Evolutionary conservation across 176 grass and related monocot species (phyloP).

Genomic region (Triticum urartu): DNA sequence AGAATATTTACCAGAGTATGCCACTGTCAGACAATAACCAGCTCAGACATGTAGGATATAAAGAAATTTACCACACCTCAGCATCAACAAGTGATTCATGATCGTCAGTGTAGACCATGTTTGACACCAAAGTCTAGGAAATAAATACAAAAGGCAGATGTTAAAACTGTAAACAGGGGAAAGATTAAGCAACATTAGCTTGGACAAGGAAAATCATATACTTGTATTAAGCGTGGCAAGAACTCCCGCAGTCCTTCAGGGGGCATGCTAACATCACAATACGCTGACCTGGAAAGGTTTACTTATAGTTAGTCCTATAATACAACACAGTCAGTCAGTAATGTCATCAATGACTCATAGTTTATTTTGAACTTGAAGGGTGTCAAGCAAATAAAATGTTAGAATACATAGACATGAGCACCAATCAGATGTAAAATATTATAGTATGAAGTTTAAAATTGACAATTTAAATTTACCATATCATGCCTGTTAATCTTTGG

Average conservation of each 20-base stretch:
- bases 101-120: conserved; percentile 94
- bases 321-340: not conserved
- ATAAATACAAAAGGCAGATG: conserved; percentile 14
- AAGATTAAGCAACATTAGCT: not conserved
- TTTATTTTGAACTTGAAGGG: conserved; percentile 4
- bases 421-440: not conserved
- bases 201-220: conserved; percentile 37
- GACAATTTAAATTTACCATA: too few relatives aligned
- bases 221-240: conserved; percentile 78
- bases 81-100: conserved; percentile 85
- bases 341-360: not conserved
- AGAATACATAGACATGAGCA: not conserved
- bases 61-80: conserved; percentile 49
- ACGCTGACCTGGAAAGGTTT: conserved; percentile 63
- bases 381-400: not conserved
- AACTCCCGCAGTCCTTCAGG: conserved; percentile 78
- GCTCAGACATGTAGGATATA: conserved; percentile 25
- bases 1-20: conserved; percentile 31
- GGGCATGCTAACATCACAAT: conserved; percentile 91
- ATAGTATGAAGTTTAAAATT: not conserved
- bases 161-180: not conserved
- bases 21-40: conserved; percentile 13
- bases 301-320: conserved; percentile 24
- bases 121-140: conserved; percentile 76
- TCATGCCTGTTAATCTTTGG: too few relatives aligned